Percentiles rank a stretch among this genome's conserved stretches.
These are phyloP conservation scores for Penicillium nordicum DNA, from an alignment of 2,329 filamentous ascomycete species.

Conservation along the genomic window DNA sequence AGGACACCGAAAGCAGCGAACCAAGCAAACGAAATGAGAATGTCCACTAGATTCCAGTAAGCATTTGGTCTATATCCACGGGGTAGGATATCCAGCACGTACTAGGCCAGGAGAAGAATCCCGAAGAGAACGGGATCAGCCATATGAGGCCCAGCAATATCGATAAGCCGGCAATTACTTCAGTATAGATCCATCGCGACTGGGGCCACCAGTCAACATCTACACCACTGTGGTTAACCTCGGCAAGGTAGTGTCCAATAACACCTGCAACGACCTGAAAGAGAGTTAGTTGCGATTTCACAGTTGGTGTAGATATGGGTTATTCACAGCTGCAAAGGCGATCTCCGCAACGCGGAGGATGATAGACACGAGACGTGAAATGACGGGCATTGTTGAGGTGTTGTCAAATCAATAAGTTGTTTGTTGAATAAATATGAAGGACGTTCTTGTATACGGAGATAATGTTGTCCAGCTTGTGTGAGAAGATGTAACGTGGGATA, in stretches of 20 bases:
- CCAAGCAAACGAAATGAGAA: constrained; percentile 67
- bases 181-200: constrained; percentile 70
- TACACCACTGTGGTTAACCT: constrained; percentile 27
- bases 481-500: background rate
- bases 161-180: constrained; percentile 66
- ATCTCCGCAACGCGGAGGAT: constrained; percentile 62
- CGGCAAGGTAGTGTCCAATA: constrained; percentile 63
- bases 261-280: constrained; percentile 60
- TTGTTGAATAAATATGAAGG: background rate
- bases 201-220: constrained; percentile 52
- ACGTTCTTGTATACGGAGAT: background rate
- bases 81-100: constrained; percentile 15
- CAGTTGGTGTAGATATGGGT: background rate
- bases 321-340: constrained; percentile 63
- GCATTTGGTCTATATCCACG: background rate
- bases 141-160: constrained; percentile 68
- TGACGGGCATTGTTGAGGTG: constrained; percentile 45
- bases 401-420: background rate
- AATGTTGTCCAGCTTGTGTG: background rate
- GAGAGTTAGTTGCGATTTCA: constrained; percentile 12
- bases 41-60: constrained; percentile 50
- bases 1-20: constrained; percentile 67
- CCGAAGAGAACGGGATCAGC: constrained; percentile 66
- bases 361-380: constrained; percentile 55
- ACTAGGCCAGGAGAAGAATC: constrained; percentile 66